Evolutionary conservation across 169 alveolate genomes (phyloP).

Genomic region (Sarcocystis neurona): DNA sequence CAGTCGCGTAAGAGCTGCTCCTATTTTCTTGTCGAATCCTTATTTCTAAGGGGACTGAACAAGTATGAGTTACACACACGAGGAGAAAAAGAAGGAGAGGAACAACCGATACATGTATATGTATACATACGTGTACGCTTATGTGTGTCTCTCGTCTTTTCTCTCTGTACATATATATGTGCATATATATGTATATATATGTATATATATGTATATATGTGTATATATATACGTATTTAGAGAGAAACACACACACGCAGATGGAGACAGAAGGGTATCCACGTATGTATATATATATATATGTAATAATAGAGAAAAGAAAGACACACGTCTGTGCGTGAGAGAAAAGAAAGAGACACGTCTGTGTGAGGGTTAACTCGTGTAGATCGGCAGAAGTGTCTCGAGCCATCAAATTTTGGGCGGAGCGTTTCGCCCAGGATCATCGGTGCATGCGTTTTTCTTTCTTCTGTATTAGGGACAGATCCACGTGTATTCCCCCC

Average conservation of each 20-base stretch:
- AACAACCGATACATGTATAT: background rate
- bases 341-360: too few species aligned
- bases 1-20: too few species aligned
- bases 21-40: too few species aligned
- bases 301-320: background rate
- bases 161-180: background rate
- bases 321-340: too few species aligned
- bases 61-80: background rate
- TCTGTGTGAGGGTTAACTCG: too few species aligned
- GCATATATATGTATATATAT: background rate
- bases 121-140: background rate
- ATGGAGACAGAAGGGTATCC: background rate
- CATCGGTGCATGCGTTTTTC: background rate
- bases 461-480: too few species aligned
- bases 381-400: too few species aligned
- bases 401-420: too few species aligned
- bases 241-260: background rate
- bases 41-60: background rate
- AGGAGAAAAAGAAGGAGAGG: background rate
- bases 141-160: background rate
- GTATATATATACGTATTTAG: background rate
- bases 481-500: too few species aligned
- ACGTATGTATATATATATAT: too few species aligned
- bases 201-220: too few species aligned
- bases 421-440: too few species aligned